Percentiles rank a stretch among this genome's conserved stretches.
Evolutionary conservation across 306 rosid species (phyloP).

Genomic region (Luffa acutangula): DNA sequence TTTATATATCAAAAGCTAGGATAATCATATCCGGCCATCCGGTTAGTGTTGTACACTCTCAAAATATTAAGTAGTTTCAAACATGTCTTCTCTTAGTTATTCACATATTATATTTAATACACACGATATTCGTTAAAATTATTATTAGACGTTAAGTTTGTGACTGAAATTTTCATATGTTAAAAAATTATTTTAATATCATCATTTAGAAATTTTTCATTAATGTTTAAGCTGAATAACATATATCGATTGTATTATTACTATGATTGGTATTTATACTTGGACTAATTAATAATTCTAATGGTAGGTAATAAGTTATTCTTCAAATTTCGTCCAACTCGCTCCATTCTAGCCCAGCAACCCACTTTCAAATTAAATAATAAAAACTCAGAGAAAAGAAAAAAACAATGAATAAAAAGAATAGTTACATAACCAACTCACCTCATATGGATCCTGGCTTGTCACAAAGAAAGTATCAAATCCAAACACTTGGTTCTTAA

Average conservation of each 20-base stretch:
- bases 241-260: background rate
- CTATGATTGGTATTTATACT: background rate
- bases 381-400: background rate
- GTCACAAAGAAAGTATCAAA: constrained; percentile 91
- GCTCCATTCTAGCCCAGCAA: background rate
- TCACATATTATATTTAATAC: background rate
- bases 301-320: background rate
- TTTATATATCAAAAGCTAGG: background rate
- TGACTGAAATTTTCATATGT: background rate
- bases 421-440: constrained; percentile 17
- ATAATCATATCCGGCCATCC: background rate
- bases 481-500: constrained; percentile 84
- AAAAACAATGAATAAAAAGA: background rate
- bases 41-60: background rate
- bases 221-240: background rate
- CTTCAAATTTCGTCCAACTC: background rate
- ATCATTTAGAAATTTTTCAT: background rate
- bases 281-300: background rate
- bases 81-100: background rate
- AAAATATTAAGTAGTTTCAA: background rate
- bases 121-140: background rate
- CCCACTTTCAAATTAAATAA: background rate
- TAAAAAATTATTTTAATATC: background rate
- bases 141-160: background rate
- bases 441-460: constrained; percentile 94